Evolutionary conservation across 2,329 filamentous ascomycete species (phyloP), one percentile per base, ranked within the genome.

Genomic region (Penicillium sp.): DNA sequence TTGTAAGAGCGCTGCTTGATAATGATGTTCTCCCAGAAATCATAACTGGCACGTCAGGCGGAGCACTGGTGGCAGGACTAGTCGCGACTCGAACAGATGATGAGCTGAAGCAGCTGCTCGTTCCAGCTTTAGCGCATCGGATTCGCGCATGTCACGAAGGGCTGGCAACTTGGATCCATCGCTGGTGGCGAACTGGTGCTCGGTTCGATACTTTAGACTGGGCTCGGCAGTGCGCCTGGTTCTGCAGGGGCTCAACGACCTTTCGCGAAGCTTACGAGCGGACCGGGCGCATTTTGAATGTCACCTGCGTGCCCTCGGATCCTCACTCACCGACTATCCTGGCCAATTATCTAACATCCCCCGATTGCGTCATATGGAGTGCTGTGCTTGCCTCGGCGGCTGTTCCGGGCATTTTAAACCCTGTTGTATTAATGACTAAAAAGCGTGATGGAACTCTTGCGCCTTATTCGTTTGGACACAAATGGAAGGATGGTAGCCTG

Each of bases 341-440:
- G 8, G 91, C 91, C 70, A 99, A 99, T 76, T 96, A 97, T 73
- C 83, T 97, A 33, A 97, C 94, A 1, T 90, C 89, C 23, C 94
- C 94, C 0, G 92, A 99, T 77, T 99, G 94, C 71, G 94, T 99
- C 41, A 96, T 99, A 61, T 99, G 96, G 94, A 96, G 92, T 12
- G 93, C 94, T 2, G 92, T 97, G 3, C 79, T 99, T 44, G 94
- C 94, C 0, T 97, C 93, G 6, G 94, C 94, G 4, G 94, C 94
- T 5, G 94, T 99, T 0, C 94, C 94, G 0, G 94, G 94, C 1
- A 97, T 99, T 57, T 79, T 97, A 36, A 97, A 97, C 70, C 94
- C 94, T 0, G 93, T 99, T 1, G 85, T 99, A 8, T 90, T 91
- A 80, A 93, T 96, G 88, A 87, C 86, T 81, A 96, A 96, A 78